A percentile compares a stretch with the other conserved stretches of the same genome.
Evolutionary conservation across 306 rosid species (phyloP).

Genomic region (Gillenia trifoliata): DNA sequence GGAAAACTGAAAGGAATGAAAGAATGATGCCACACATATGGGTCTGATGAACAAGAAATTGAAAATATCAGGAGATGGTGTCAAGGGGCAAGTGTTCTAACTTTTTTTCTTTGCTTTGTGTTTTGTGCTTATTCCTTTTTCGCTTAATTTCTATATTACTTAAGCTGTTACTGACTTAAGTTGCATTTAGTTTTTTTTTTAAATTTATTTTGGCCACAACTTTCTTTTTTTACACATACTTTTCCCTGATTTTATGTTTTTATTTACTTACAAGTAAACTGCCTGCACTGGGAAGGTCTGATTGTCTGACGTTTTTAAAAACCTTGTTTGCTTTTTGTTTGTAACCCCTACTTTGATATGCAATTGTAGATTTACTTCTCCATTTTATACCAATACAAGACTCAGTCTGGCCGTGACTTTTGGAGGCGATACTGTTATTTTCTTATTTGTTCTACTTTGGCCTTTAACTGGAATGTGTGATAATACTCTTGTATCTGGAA

Average conservation of each 20-base stretch:
- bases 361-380: not conserved
- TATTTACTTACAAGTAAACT: not conserved
- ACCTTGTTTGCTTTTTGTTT: not conserved
- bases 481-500: not conserved
- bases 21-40: constrained; percentile 40
- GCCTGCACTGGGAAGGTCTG: not conserved
- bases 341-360: not conserved
- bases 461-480: not conserved
- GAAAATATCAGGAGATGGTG: constrained; percentile 77
- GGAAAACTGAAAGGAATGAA: constrained; percentile 58
- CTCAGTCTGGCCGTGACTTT: not conserved
- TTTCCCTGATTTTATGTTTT: not conserved
- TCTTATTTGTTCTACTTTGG: not conserved
- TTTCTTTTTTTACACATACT: not conserved
- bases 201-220: not conserved
- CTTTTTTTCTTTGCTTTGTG: not conserved
- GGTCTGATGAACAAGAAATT: constrained; percentile 64
- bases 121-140: not conserved
- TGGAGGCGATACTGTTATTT: not conserved
- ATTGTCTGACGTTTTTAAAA: not conserved
- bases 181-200: not conserved
- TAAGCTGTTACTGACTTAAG: not conserved
- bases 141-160: not conserved
- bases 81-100: constrained; percentile 60
- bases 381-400: not conserved